Evolutionary conservation across 768 basidiomycete genomes (phyloP), one percentile per base, ranked within the genome.

Genomic region (Russula compacta): DNA sequence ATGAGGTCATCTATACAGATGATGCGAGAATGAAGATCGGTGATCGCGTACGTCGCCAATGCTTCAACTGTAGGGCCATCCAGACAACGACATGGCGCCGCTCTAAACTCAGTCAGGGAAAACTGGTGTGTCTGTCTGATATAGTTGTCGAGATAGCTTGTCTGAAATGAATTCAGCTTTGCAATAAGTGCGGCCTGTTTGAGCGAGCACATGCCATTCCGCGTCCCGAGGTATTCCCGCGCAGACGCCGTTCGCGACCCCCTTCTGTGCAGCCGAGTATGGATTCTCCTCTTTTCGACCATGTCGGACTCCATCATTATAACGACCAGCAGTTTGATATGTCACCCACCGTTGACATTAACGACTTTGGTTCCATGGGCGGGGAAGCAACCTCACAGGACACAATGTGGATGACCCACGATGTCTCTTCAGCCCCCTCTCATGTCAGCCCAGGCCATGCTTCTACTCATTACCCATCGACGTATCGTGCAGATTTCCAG

Each of bases 31-130:
- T 86, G 1, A 91, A 90, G 72, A 76, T 89, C 53, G 83, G 83
- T 68, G 84, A 89, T 68, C 79, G 86, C 42, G 83, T 91, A 46
- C 78, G 87, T 21, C 74, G 88, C 44, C 75, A 85, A 50, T 91
- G 88, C 72, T 89, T 85, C 80, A 91, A 91, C 71, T 91, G 89
- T 71, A 83, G 82, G 69, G 88, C 86, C 32, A 87, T 86, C 15
- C 87, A 89, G 65, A 90, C 89, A 40, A 84, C 83, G 51, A 89
- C 87, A 24, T 91, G 88, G 88, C 74, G 89, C 29, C 74, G 89
- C 61, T 84, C 82, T 14, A 87, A 84, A 66, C 79, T 91, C 61
- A 83, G 79, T 59, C 87, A 85, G 0, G 89, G 88, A 33, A 91
- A 91, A 81, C 85, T 90, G 65, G 80, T 79, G 6, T 5, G 61